Percentiles rank a stretch among this genome's conserved stretches.
Evolutionary conservation across 345 rosid species (phyloP).

Genomic region (Arabis alpina): DNA sequence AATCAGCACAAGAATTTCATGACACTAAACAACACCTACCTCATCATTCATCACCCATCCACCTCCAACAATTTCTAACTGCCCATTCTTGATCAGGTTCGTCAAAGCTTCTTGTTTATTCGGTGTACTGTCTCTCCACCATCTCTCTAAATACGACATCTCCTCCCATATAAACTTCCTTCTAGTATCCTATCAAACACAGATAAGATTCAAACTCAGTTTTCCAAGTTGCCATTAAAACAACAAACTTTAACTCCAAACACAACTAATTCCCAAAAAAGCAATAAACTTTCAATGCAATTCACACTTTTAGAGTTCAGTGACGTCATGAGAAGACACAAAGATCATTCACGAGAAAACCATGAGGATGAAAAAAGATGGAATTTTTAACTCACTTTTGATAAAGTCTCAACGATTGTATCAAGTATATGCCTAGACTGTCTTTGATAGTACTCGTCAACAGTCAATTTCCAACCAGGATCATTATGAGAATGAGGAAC

Average conservation of each 20-base stretch:
- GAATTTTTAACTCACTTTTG: slow-evolving; percentile 58
- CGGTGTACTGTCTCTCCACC: slow-evolving; percentile 96
- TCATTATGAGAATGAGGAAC: slow-evolving; percentile 98
- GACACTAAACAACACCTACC: slow-evolving; percentile 49
- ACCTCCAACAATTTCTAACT: slow-evolving; percentile 97
- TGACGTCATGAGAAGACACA: slow-evolving; percentile 31
- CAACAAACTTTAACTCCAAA: slow-evolving; percentile 4
- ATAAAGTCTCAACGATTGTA: slow-evolving; percentile 79
- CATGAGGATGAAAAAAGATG: slow-evolving; percentile 13
- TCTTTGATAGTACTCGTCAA: slow-evolving; percentile 89
- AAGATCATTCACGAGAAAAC: slow-evolving; percentile 19
- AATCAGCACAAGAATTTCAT: slow-evolving; percentile 2
- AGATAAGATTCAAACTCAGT: not conserved
- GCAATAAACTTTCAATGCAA: not conserved
- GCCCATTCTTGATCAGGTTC: slow-evolving; percentile 83
- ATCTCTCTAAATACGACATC: slow-evolving; percentile 95
- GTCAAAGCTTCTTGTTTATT: slow-evolving; percentile 67
- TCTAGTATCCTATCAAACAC: slow-evolving; percentile 63
- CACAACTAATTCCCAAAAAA: not conserved
- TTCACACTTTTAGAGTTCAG: slow-evolving; percentile 10
- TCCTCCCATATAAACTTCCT: slow-evolving; percentile 99
- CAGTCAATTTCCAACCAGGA: slow-evolving; percentile 98
- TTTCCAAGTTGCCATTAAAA: too few relatives aligned
- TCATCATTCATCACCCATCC: slow-evolving; percentile 99
- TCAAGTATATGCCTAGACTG: slow-evolving; percentile 86